A percentile compares a stretch with the other conserved stretches of the same genome.
Conservation (phyloP, 2,329 filamentous ascomycete species). For the Colletotrichum sp. region DNA sequence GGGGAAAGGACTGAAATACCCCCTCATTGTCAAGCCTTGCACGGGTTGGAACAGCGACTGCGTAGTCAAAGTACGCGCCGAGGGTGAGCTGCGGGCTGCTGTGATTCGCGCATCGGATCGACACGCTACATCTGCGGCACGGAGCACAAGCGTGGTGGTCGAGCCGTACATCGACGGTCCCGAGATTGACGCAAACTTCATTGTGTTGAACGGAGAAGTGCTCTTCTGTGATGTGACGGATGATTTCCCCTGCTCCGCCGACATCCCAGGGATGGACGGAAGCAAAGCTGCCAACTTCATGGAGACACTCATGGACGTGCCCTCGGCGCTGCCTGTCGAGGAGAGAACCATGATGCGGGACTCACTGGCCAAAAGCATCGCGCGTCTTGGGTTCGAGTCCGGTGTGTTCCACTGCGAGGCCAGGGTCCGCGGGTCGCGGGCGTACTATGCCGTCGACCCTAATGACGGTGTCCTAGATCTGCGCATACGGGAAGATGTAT, state of each 20-base stretch:
- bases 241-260: conserved; percentile 35
- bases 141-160: conserved; percentile 34
- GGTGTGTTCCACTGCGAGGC: neutral
- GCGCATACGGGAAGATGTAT: neutral
- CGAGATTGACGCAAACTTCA: conserved; percentile 46
- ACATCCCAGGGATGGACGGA: neutral
- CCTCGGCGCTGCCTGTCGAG: neutral
- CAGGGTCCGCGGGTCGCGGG: neutral
- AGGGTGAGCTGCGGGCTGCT: conserved; percentile 28
- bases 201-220: conserved; percentile 40
- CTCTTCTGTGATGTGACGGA: conserved; percentile 44
- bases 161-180: conserved; percentile 45
- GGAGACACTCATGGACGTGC: neutral
- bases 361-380: neutral
- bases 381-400: neutral
- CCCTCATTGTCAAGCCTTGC: conserved; percentile 41
- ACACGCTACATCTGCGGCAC: conserved; percentile 20
- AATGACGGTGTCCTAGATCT: conserved; percentile 23
- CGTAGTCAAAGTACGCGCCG: conserved; percentile 34
- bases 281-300: neutral
- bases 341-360: neutral
- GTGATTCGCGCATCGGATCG: conserved; percentile 21
- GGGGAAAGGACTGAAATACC: conserved; percentile 21
- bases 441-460: neutral
- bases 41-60: conserved; percentile 35